These are phyloP conservation scores for Aspergillus tubingensis DNA, from an alignment of 2,329 filamentous ascomycete genomes.

Conservation along the genomic window DNA sequence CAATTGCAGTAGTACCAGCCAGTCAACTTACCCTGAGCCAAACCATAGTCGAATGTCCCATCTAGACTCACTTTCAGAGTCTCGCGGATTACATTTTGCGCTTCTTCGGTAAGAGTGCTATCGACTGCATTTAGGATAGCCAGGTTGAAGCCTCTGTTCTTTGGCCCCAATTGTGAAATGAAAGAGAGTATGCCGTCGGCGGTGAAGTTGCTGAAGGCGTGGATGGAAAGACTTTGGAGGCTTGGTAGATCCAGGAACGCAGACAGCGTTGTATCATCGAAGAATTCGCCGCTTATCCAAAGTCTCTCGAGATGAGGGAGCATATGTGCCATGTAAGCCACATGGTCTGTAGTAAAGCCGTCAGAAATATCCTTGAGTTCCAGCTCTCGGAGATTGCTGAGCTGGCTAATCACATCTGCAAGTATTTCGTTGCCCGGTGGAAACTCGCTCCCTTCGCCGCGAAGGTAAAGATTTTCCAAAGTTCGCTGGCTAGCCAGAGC, in stretches of 20 bases:
- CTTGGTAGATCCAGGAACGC: conserved; percentile 30
- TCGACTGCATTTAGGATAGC: conserved; percentile 30
- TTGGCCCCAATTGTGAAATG: conserved; percentile 28
- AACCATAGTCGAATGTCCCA: conserved; percentile 29
- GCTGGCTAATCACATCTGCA: conserved; percentile 30
- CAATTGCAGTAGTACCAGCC: background rate
- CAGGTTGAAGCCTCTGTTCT: conserved; percentile 33
- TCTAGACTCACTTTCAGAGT: conserved; percentile 22
- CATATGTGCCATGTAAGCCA: conserved; percentile 28
- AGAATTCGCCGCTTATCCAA: conserved; percentile 34
- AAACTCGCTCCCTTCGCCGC: conserved; percentile 31
- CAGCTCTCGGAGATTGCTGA: conserved; percentile 33
- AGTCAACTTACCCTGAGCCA: conserved; percentile 20
- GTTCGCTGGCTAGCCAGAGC: conserved; percentile 29
- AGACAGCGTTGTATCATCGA: conserved; percentile 30
- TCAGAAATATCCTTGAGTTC: conserved; percentile 39
- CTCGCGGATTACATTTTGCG: conserved; percentile 33
- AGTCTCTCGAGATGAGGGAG: conserved; percentile 36
- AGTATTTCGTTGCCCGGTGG: conserved; percentile 31
- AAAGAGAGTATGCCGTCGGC: conserved; percentile 35
- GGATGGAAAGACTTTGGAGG: conserved; percentile 32
- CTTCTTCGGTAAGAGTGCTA: conserved; percentile 27
- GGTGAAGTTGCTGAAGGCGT: conserved; percentile 37
- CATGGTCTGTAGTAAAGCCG: conserved; percentile 33
- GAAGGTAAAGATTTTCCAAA: conserved; percentile 33